Evolutionary conservation across 192 early-diverging fungal genomes (phyloP), one percentile per base, ranked within the genome.

Genomic region (Kappamyces sp.): DNA sequence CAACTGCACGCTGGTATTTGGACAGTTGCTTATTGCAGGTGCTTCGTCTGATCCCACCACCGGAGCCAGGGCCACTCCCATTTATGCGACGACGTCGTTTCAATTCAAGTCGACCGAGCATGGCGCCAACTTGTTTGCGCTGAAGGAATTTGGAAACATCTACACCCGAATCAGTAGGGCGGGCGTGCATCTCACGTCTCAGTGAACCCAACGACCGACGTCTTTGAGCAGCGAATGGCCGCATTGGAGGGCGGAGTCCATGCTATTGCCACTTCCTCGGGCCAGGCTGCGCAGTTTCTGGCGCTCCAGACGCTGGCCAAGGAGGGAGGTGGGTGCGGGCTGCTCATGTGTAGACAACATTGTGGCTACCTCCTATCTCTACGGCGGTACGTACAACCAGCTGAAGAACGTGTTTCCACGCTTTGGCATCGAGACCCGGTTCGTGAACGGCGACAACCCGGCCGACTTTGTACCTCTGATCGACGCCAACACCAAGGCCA

Each of bases 191-290:
- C 23, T 23, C 23, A 23, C 23, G 23, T 23, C 23, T 23, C 23
- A 23, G 23, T 76, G 65, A 93, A 95, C 71, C 92, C 91, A 3
- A 93, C 92, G 13, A 89, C 66, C 40, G 89, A 86, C 51, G 91
- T 88, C 40, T 91, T 94, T 72, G 94, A 97, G 72, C 69, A 97
- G 77, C 81, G 94, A 51, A 81, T 97, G 38, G 91, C 92, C 23
- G 88, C 91, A 8, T 78, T 97, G 23, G 94, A 97, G 66, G 87
- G 87, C 34, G 94, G 94, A 49, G 80, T 78, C 34, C 66, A 63
- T 32, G 74, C 89, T 3, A 69, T 91, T 47, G 85, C 79, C 38
- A 84, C 80, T n/a, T 73, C 78, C 23, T 83, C 79, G 33, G 89
- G 93, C 15, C 88, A 91, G 63, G 86, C 94, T 8, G 94, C 92